Percentiles rank a stretch among this genome's conserved stretches.
Evolutionary conservation across 768 basidiomycete genomes (phyloP).

Genomic region (Agaricus sinodeliciosus): DNA sequence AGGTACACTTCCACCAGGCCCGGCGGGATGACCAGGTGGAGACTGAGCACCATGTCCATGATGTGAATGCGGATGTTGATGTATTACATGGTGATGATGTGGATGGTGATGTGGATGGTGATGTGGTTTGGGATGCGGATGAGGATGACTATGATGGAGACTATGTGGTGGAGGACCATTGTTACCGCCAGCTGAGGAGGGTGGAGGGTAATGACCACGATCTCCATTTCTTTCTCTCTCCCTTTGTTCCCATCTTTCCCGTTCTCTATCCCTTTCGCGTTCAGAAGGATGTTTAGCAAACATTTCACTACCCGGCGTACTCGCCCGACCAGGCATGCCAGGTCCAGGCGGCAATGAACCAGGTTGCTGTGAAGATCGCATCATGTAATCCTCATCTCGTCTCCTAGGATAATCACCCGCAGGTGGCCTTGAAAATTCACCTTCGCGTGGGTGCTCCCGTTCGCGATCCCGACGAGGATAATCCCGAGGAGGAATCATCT

Average conservation of each 20-base stretch:
- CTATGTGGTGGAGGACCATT: conserved; percentile 2
- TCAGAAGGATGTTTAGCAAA: conserved; percentile 6
- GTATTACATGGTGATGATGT: conserved; percentile 1
- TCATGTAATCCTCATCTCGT: conserved; percentile 6
- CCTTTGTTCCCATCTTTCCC: conserved; percentile 11
- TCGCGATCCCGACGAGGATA: conserved; percentile 6
- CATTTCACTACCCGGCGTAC: neutral
- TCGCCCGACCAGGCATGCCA: conserved; percentile 2
- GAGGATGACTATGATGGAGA: conserved; percentile 2
- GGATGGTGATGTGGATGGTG: conserved; percentile 1
- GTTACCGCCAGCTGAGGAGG: neutral
- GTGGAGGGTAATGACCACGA: conserved; percentile 2
- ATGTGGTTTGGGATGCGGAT: neutral
- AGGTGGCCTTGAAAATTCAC: conserved; percentile 3
- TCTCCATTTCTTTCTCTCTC: conserved; percentile 12
- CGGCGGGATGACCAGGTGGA: neutral
- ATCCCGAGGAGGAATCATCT: conserved; percentile 2
- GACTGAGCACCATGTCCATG: conserved; percentile 2
- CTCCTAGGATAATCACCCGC: conserved; percentile 7
- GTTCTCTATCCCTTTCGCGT: conserved; percentile 12
- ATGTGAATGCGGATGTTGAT: neutral
- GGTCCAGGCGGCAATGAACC: conserved; percentile 4
- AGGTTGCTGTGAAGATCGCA: neutral
- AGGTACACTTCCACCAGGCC: neutral
- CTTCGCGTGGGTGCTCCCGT: conserved; percentile 5